Base-by-base conservation (phyloP, 306 rosid genomes). In the Quercus suber region DNA sequence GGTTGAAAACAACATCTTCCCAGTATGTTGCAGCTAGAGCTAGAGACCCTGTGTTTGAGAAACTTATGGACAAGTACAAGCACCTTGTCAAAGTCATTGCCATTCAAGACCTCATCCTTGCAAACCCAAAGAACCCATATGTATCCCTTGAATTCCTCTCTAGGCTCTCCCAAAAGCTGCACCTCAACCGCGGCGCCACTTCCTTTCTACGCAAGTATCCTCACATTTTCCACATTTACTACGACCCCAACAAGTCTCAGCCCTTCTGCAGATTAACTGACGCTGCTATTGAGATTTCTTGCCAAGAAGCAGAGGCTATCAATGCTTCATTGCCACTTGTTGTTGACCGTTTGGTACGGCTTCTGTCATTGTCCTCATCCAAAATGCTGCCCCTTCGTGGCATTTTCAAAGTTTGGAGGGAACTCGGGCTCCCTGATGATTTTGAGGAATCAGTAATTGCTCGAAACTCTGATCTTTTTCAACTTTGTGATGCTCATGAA, bases 351-450 rank as follows among this genome's bases (percentile, higher is more conserved):
- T 81, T 95, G 73, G 85, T 89, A 19, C 88, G 94, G 75, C 90
- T 95, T 82, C 69, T 95, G 37, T 87, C 90, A 25, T 89, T 95
- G 96, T 86, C 97, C 45, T 63, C 87, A 30, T 87, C 97, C 57
- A 90, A 79, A 79, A 85, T 57, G 64, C 86, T 95, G 80, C 99
- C 99, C 61, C 92, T 95, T 68, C 93, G 97, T 17, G 96, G 93
- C 8, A 76, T 92, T 89, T 93, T 92, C 67, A 93, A 91, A 79
- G 94, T 93, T 56, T 88, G 95, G 93, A 88, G 90, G 86, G 99
- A 92, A 80, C 90, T 93, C 75, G 99, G 99, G 28, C 87, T 95
- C 71, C 99, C 99, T 30, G 99, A 95, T 81, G 89, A 95, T 84
- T 95, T 95, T 59, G 99, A 95, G 86, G 93, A 95, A 56, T 87